Base-by-base conservation (phyloP, 805 yeast genomes). In the Ogataea chonburiensis region DNA sequence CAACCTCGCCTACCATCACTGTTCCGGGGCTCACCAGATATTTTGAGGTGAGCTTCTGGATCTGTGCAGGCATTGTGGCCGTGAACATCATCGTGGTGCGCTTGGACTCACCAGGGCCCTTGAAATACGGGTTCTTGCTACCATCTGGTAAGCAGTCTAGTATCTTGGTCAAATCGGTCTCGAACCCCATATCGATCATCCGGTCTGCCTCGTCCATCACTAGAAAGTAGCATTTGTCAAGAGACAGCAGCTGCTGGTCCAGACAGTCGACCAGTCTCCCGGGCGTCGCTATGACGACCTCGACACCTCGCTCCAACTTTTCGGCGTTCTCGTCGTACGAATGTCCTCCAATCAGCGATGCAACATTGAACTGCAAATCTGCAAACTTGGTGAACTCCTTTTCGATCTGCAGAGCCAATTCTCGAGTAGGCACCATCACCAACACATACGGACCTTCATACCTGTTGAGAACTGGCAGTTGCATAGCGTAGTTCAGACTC, bases 111-210 rank as follows among this genome's bases (percentile, higher is more conserved):
- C 65, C 64, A 7, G 38, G 36, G 2, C 45, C 43, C 19, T 22
- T 36, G 24, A 47, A 63, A 26, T 47, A 73, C 1, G 74, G 72
- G 28, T 67, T 64, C 9, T 51, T 41, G 34, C 70, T 70, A 2
- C 62, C 56, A 0, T 58, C 59, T 0, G 86, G 82, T n/a, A 86
- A 64, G 23, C 64, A 64, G 4, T 64, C 66, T 34, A 84, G 58
- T 11, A 91, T 77, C 26, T 71, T 67, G 15, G 71, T 73, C 30
- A 91, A 74, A 52, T 87, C 87, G 21, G 75, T 82, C 56, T 87
- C 96, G 57, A 91, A 91, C 4, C 97, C 97, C 76, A 91, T 73
- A 57, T 88, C 96, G 27, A 91, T 79, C 98, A 91, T 91, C 47
- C 89, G 70, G 60, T 91, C 98, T 2, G 96, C 96, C 61, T 91